A percentile compares a stretch with the other conserved stretches of the same genome.
These are phyloP conservation scores for Scedosporium boydii DNA, from an alignment of 2,329 filamentous ascomycete genomes.

Conservation along the genomic window DNA sequence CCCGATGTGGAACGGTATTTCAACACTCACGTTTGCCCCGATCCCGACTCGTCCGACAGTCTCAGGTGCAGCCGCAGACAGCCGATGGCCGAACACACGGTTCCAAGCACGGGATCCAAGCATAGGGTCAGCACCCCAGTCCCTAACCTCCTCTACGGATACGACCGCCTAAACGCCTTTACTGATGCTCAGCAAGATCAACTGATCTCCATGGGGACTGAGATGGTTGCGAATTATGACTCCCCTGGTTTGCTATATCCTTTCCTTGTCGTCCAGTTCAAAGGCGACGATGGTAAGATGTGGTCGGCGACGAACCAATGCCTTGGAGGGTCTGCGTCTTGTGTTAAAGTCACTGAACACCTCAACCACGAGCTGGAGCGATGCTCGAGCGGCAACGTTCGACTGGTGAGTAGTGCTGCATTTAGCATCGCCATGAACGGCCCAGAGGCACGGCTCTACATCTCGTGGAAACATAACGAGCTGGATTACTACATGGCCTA, in stretches of 20 bases:
- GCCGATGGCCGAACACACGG: neutral
- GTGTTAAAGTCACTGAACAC: conserved; percentile 19
- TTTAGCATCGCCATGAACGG: conserved; percentile 25
- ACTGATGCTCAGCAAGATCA: neutral
- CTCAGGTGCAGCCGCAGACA: neutral
- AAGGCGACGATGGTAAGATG: conserved; percentile 19
- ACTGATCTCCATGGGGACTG: neutral
- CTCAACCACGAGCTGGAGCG: conserved; percentile 12
- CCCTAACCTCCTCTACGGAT: neutral
- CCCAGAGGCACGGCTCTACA: conserved; percentile 21
- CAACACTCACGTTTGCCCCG: neutral
- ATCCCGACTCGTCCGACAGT: neutral
- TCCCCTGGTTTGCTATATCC: neutral
- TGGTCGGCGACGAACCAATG: conserved; percentile 27
- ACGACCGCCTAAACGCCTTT: neutral
- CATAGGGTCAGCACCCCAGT: neutral
- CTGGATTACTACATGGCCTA: conserved; percentile 19
- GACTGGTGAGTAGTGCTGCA: conserved; percentile 15
- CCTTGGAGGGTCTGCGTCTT: conserved; percentile 19
- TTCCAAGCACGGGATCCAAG: neutral
- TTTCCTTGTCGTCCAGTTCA: neutral
- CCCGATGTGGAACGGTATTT: neutral
- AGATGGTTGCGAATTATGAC: neutral
- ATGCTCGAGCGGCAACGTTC: conserved; percentile 12
- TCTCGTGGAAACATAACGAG: conserved; percentile 24